Evolutionary conservation across 345 rosid species (phyloP).

Genomic region (Citropsis articulata): DNA sequence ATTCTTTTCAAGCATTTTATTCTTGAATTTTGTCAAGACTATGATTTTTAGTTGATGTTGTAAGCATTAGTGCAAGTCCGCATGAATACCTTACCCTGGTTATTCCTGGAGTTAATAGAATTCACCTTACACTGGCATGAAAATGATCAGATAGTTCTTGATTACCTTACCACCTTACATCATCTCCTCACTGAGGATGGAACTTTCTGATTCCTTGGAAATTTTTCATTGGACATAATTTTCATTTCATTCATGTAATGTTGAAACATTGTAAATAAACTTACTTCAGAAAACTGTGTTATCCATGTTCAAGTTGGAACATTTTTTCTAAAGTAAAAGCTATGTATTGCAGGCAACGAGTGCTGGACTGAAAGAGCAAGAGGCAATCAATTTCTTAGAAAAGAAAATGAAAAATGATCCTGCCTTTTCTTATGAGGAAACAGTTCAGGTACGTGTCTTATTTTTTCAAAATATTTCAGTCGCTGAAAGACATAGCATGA

Average conservation of each 20-base stretch:
- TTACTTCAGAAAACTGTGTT: not conserved
- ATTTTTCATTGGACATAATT: not conserved
- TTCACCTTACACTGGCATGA: not conserved
- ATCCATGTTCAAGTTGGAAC: not conserved
- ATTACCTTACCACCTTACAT: not conserved
- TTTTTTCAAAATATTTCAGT: not conserved
- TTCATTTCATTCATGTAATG: not conserved
- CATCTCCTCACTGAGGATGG: not conserved
- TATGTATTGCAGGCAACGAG: conserved; percentile 69
- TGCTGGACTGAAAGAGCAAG: conserved; percentile 96
- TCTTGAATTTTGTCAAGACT: not conserved
- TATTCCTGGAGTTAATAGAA: not conserved
- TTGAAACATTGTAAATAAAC: not conserved
- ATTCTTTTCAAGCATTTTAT: not conserved
- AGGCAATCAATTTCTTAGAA: conserved; percentile 95
- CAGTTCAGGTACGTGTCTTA: conserved; percentile 70
- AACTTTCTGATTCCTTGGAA: not conserved
- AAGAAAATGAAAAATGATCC: conserved; percentile 99
- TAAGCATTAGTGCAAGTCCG: not conserved
- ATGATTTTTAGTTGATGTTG: not conserved
- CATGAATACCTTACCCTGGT: not conserved
- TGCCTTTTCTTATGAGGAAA: conserved; percentile 74
- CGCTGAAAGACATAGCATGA: not conserved
- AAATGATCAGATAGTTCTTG: not conserved
- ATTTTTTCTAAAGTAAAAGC: conserved; percentile 1